Conservation (phyloP, 1,284 basidiomycete species). For the Xerocomus minutiporus region DNA sequence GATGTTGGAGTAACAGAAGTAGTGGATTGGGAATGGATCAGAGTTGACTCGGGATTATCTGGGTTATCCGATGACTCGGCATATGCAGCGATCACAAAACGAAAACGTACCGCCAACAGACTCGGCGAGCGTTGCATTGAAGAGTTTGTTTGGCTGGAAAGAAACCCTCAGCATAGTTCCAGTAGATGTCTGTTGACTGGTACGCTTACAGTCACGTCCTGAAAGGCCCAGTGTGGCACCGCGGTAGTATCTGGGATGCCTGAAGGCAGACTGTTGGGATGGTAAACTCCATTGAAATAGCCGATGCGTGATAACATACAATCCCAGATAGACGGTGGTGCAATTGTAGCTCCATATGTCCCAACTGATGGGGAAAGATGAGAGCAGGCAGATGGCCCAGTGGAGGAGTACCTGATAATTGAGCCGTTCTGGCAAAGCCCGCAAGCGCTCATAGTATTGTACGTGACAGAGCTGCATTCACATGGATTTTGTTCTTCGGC, state of each 20-base stretch:
- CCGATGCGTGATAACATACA: slow-evolving; percentile 12
- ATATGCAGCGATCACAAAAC: background rate
- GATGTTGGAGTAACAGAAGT: slow-evolving; percentile 1
- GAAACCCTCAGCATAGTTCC: background rate
- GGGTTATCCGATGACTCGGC: background rate
- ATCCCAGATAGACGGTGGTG: slow-evolving; percentile 11
- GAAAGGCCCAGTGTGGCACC: slow-evolving; percentile 32
- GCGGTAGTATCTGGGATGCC: slow-evolving; percentile 26
- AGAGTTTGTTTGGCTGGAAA: slow-evolving; percentile 17
- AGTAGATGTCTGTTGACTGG: background rate
- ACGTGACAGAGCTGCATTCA: slow-evolving; percentile 33
- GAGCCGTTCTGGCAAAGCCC: slow-evolving; percentile 30
- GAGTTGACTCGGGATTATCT: slow-evolving; percentile 31
- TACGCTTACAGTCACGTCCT: slow-evolving; percentile 27
- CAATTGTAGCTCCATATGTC: slow-evolving; percentile 26
- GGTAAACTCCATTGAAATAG: slow-evolving; percentile 3
- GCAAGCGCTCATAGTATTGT: slow-evolving; percentile 33
- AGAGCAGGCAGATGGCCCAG: background rate
- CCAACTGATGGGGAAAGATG: slow-evolving; percentile 25
- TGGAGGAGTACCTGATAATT: slow-evolving; percentile 10
- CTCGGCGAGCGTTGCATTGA: slow-evolving; percentile 23
- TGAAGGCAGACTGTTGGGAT: slow-evolving; percentile 14
- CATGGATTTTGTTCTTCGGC: slow-evolving; percentile 20
- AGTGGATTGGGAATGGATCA: slow-evolving; percentile 18
- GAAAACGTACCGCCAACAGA: slow-evolving; percentile 22